These are phyloP conservation scores for Penicillium sp. DNA, from an alignment of 2,329 filamentous ascomycete species.

Conservation along the genomic window DNA sequence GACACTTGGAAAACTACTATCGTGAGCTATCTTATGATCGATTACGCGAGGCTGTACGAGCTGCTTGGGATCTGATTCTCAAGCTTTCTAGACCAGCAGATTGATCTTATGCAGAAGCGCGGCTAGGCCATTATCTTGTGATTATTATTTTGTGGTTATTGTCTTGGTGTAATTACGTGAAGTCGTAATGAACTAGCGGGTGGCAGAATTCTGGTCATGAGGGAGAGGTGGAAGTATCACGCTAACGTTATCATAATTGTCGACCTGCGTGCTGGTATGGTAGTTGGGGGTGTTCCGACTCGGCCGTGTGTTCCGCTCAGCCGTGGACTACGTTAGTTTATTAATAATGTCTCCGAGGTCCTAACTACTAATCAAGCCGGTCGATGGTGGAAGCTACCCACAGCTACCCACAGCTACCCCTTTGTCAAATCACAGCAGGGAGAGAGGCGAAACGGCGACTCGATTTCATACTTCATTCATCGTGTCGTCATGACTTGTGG, in stretches of 20 bases:
- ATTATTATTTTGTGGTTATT: not conserved
- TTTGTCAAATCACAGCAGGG: not conserved
- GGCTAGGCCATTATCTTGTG: too few relatives aligned
- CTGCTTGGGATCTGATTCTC: too few relatives aligned
- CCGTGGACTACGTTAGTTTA: too few relatives aligned
- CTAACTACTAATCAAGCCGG: not conserved
- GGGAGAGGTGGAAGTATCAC: not conserved
- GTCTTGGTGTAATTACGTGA: not conserved
- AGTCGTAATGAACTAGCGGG: not conserved
- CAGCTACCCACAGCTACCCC: too few relatives aligned
- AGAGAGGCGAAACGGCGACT: constrained; percentile 2
- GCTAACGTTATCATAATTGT: not conserved
- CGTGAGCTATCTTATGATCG: not conserved
- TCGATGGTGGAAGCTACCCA: not conserved
- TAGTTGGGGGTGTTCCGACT: too few relatives aligned
- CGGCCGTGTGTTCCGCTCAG: too few relatives aligned
- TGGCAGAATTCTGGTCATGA: not conserved
- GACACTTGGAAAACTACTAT: not conserved
- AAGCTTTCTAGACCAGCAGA: too few relatives aligned
- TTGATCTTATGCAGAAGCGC: too few relatives aligned
- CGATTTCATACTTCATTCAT: constrained; percentile 12
- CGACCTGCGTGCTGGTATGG: too few relatives aligned
- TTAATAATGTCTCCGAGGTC: not conserved
- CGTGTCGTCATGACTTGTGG: constrained; percentile 17
- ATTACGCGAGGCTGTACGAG: not conserved